Percentiles rank a stretch among this genome's conserved stretches.
Evolutionary conservation across 116 monocot genomes (phyloP).

Genomic region (Dioscorea cayenensis): DNA sequence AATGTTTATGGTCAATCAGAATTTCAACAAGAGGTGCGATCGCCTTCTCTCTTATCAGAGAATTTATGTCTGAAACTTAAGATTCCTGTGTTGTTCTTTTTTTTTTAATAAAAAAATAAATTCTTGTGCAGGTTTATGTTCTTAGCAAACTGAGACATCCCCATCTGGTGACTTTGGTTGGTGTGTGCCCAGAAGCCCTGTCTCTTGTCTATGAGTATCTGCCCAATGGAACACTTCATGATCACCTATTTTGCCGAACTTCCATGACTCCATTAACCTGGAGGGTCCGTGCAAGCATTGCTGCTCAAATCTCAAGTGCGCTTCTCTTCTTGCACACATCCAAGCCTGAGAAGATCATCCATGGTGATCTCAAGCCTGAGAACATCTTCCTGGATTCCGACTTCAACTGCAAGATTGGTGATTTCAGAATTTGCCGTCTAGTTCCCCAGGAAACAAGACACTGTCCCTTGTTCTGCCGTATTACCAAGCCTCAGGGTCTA

Average conservation of each 20-base stretch:
- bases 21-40: slow-evolving; percentile 66
- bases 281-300: slow-evolving; percentile 42
- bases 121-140: slow-evolving; percentile 39
- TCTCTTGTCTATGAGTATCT: slow-evolving; percentile 65
- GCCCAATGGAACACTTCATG: slow-evolving; percentile 67
- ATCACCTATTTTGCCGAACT: slow-evolving; percentile 27
- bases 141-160: slow-evolving; percentile 73
- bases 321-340: slow-evolving; percentile 69
- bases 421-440: slow-evolving; percentile 47
- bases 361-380: slow-evolving; percentile 67
- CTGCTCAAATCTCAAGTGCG: slow-evolving; percentile 46
- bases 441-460: slow-evolving; percentile 21
- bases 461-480: slow-evolving; percentile 21
- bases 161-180: slow-evolving; percentile 54
- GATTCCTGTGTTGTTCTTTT: background rate
- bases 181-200: slow-evolving; percentile 60
- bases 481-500: slow-evolving; percentile 21
- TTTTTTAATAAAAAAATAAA: background rate
- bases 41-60: background rate
- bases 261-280: slow-evolving; percentile 29
- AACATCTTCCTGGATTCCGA: slow-evolving; percentile 61
- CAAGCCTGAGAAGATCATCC: slow-evolving; percentile 62
- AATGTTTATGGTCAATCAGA: slow-evolving; percentile 41
- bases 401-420: slow-evolving; percentile 54
- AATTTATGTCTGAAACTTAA: too few relatives aligned